Conservation (phyloP, 148 eudicot species). For the Rhododendron henanense region DNA sequence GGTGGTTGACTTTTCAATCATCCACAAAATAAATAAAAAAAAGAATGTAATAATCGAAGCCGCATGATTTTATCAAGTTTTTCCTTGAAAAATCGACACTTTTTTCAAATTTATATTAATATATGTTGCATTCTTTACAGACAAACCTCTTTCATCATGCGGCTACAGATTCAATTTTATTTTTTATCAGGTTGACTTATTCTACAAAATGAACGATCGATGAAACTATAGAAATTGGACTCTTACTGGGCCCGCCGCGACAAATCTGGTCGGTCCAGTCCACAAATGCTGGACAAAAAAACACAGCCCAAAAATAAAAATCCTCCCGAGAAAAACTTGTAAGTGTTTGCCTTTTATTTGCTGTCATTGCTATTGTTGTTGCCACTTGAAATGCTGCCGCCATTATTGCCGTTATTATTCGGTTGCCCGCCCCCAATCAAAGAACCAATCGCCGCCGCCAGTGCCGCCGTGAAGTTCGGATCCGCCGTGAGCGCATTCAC, state of each 20-base stretch:
- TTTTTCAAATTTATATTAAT: too few relatives aligned
- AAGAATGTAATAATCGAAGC: too few relatives aligned
- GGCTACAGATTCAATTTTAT: neutral
- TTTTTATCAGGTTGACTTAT: neutral
- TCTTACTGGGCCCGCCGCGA: neutral
- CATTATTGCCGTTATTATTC: neutral
- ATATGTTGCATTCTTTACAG: neutral
- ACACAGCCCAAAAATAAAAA: neutral
- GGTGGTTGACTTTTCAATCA: too few relatives aligned
- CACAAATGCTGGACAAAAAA: neutral
- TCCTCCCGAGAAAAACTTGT: neutral
- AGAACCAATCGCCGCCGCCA: conserved; percentile 52
- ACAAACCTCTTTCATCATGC: neutral
- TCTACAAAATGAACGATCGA: neutral
- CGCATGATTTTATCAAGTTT: too few relatives aligned
- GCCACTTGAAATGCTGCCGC: neutral
- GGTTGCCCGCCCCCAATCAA: conserved; percentile 31
- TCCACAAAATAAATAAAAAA: too few relatives aligned
- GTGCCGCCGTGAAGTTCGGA: conserved; percentile 50
- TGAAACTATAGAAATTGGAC: neutral
- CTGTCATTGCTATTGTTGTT: neutral
- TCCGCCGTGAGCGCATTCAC: conserved; percentile 45
- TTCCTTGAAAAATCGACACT: too few relatives aligned
- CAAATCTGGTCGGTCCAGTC: neutral
- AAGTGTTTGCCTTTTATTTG: neutral